phyloP scores from a whole-genome alignment of 2,329 filamentous ascomycete genomes.

The Diaporthe longicolla region DNA sequence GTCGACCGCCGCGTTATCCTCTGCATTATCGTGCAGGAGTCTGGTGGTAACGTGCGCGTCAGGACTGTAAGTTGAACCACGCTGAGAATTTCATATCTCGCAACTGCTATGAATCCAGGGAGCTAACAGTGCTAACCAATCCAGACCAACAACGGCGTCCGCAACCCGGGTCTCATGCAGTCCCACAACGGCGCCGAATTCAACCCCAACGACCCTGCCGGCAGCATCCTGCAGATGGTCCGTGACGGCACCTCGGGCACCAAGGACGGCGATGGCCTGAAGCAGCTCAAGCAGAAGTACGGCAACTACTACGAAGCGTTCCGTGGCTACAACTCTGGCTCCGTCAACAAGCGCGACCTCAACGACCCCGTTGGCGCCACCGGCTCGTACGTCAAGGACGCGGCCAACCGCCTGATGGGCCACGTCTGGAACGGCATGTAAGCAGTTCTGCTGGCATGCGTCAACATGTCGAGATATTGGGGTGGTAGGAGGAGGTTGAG shows the following conservation, averaged over 20 bases:
- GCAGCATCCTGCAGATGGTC: slow-evolving; percentile 50
- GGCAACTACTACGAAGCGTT: slow-evolving; percentile 61
- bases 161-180: slow-evolving; percentile 60
- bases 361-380: slow-evolving; percentile 17
- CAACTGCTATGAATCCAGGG: fast-evolving
- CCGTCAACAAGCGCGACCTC: slow-evolving; percentile 47
- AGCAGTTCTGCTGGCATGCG: not conserved
- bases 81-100: not conserved
- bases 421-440: slow-evolving; percentile 9
- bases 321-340: slow-evolving; percentile 66
- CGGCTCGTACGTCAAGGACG: not conserved
- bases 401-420: slow-evolving; percentile 17
- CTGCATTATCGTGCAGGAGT: slow-evolving; percentile 61
- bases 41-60: slow-evolving; percentile 59
- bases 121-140: not conserved
- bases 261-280: slow-evolving; percentile 57
- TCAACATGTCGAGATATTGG: too few species aligned
- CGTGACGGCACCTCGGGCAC: slow-evolving; percentile 60
- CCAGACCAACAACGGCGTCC: slow-evolving; percentile 55
- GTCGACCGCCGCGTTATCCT: slow-evolving; percentile 60
- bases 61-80: slow-evolving; percentile 45
- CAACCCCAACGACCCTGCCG: slow-evolving; percentile 41
- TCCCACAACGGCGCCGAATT: slow-evolving; percentile 53
- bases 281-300: slow-evolving; percentile 54
- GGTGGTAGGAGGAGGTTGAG: not conserved